Percentiles rank a stretch among this genome's conserved stretches.
Evolutionary conservation across 2,329 filamentous ascomycete genomes (phyloP).

Genomic region (Aureobasidium sp.): DNA sequence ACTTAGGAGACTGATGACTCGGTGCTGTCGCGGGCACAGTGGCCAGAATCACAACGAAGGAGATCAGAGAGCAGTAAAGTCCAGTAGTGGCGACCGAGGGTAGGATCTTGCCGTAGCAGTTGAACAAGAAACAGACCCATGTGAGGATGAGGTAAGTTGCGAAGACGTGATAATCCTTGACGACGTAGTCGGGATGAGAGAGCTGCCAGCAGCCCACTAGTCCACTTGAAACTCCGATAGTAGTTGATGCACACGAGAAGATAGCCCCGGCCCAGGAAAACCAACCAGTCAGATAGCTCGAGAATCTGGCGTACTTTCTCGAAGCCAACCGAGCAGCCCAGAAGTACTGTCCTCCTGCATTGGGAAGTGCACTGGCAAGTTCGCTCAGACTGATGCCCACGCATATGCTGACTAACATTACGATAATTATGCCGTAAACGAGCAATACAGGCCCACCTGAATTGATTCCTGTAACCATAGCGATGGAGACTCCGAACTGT

Average conservation of each 20-base stretch:
- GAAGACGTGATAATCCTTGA: constrained; percentile 30
- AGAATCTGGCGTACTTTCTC: constrained; percentile 38
- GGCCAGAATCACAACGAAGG: constrained; percentile 44
- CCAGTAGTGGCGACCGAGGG: constrained; percentile 37
- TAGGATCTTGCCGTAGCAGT: constrained; percentile 28
- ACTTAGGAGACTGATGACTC: constrained; percentile 39
- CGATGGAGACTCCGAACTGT: constrained; percentile 42
- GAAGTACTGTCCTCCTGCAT: constrained; percentile 45
- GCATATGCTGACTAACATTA: constrained; percentile 39
- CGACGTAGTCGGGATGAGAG: constrained; percentile 41
- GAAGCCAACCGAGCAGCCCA: constrained; percentile 45
- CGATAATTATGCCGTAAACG: constrained; percentile 44
- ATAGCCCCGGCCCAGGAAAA: constrained; percentile 49
- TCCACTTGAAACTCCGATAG: constrained; percentile 42
- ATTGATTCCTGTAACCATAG: constrained; percentile 44
- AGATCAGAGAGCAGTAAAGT: constrained; percentile 41
- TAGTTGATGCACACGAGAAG: constrained; percentile 48
- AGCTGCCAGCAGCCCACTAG: constrained; percentile 48
- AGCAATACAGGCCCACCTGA: constrained; percentile 44
- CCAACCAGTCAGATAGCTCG: constrained; percentile 44
- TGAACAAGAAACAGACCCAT: constrained; percentile 42
- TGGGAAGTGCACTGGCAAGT: constrained; percentile 43
- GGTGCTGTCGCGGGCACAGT: constrained; percentile 40
- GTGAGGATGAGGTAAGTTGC: constrained; percentile 44
- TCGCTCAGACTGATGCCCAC: constrained; percentile 43